Percentiles rank a stretch among this genome's conserved stretches.
Evolutionary conservation across 2,329 filamentous ascomycete species (phyloP).

Genomic region (Clathrospora elynae): DNA sequence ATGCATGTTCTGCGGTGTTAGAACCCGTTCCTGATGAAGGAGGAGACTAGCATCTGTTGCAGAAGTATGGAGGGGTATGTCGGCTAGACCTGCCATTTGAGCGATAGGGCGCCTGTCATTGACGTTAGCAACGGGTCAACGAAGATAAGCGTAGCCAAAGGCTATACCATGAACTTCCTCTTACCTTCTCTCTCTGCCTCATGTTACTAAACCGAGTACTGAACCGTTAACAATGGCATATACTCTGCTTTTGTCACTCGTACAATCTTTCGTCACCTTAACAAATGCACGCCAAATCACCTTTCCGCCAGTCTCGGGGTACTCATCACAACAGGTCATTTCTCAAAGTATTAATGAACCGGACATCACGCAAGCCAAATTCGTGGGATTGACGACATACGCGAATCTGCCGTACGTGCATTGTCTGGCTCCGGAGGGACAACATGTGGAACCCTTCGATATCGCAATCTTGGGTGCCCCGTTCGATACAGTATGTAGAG

Average conservation of each 20-base stretch:
- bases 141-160: slow-evolving; percentile 6
- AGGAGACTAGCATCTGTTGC: slow-evolving; percentile 13
- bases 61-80: slow-evolving; percentile 9
- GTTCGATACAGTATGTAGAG: slow-evolving; percentile 54
- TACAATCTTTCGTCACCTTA: background rate
- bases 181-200: background rate
- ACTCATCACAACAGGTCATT: slow-evolving; percentile 42
- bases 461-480: slow-evolving; percentile 57
- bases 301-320: slow-evolving; percentile 50
- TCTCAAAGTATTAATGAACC: slow-evolving; percentile 21
- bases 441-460: slow-evolving; percentile 52
- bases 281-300: slow-evolving; percentile 49
- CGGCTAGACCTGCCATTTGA: slow-evolving; percentile 21
- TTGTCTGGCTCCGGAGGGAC: slow-evolving; percentile 47
- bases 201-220: background rate
- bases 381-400: slow-evolving; percentile 54
- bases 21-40: slow-evolving; percentile 2
- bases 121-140: slow-evolving; percentile 3
- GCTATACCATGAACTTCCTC: background rate
- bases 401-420: slow-evolving; percentile 57
- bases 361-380: slow-evolving; percentile 44
- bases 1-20: too few species aligned
- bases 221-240: slow-evolving; percentile 2
- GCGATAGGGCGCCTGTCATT: slow-evolving; percentile 6
- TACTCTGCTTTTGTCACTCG: slow-evolving; percentile 1